phyloP scores from a whole-genome alignment of 1,284 basidiomycete genomes.

The Tylopilus sp. region DNA sequence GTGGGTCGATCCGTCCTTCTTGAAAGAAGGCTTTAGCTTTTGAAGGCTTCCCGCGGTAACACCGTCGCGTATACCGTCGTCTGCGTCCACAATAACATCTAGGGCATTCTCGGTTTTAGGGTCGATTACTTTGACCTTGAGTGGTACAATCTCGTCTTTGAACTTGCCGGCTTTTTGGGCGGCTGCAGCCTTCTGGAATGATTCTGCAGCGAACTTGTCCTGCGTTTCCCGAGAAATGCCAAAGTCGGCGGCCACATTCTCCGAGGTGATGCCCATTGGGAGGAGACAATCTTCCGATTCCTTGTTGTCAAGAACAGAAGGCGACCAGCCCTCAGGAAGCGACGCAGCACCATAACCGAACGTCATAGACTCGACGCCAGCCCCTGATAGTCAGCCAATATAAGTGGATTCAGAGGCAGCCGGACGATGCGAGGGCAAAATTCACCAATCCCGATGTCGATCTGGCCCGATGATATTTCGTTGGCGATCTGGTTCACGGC shows the following conservation, averaged over 20 bases:
- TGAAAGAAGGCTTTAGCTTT: slow-evolving; percentile 95
- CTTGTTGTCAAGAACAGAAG: slow-evolving; percentile 72
- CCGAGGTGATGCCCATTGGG: slow-evolving; percentile 97
- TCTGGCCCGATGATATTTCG: slow-evolving; percentile 79
- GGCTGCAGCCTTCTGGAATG: slow-evolving; percentile 82
- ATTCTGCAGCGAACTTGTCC: slow-evolving; percentile 84
- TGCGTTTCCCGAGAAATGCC: slow-evolving; percentile 71
- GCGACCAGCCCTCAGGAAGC: slow-evolving; percentile 73
- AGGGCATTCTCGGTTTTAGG: slow-evolving; percentile 83
- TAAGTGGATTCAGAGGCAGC: background rate
- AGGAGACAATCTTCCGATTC: slow-evolving; percentile 90
- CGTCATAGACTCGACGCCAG: slow-evolving; percentile 97
- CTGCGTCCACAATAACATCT: slow-evolving; percentile 76
- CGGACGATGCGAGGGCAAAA: too few relatives aligned
- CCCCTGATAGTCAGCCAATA: slow-evolving; percentile 47
- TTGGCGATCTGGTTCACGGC: slow-evolving; percentile 91
- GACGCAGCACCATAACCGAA: slow-evolving; percentile 74
- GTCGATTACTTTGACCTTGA: slow-evolving; percentile 73
- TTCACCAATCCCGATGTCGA: slow-evolving; percentile 90
- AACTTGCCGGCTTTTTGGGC: slow-evolving; percentile 93
- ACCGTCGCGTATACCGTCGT: slow-evolving; percentile 92
- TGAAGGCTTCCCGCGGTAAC: slow-evolving; percentile 83
- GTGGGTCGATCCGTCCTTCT: slow-evolving; percentile 86
- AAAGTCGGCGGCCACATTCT: slow-evolving; percentile 88
- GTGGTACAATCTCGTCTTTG: slow-evolving; percentile 87